These are phyloP conservation scores for Nidularia sp. DNA, from an alignment of 768 basidiomycete species.

Conservation along the genomic window DNA sequence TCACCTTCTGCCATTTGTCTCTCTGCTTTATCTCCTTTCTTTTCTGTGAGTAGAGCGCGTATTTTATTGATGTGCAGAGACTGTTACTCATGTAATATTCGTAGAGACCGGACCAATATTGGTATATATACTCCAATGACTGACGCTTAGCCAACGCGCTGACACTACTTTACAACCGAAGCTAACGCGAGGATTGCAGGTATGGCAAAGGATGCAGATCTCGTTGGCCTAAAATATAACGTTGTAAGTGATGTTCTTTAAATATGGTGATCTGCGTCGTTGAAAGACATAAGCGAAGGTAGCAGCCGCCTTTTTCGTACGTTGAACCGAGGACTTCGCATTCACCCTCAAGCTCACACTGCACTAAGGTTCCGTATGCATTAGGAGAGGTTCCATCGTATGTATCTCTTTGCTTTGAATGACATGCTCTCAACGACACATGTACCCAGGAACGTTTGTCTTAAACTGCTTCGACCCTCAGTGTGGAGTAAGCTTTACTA, in stretches of 20 bases:
- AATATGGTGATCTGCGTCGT: background rate
- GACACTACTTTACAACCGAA: background rate
- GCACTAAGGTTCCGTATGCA: constrained; percentile 18
- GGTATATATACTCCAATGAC: constrained; percentile 10
- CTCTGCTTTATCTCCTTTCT: constrained; percentile 39
- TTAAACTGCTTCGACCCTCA: constrained; percentile 25
- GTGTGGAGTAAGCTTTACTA: constrained; percentile 21
- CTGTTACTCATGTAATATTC: background rate
- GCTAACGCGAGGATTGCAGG: constrained; percentile 30
- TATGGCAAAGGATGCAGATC: constrained; percentile 20
- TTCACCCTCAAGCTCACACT: background rate
- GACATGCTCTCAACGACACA: background rate
- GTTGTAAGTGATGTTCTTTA: constrained; percentile 14
- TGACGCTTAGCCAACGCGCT: background rate
- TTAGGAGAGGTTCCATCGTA: constrained; percentile 30
- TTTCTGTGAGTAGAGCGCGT: constrained; percentile 31
- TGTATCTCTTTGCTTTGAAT: background rate
- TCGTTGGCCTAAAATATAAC: constrained; percentile 29
- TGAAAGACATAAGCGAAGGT: constrained; percentile 12
- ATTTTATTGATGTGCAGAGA: background rate
- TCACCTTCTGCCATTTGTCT: constrained; percentile 40
- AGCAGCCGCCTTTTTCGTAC: constrained; percentile 29
- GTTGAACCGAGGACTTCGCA: background rate
- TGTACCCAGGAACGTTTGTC: constrained; percentile 21
- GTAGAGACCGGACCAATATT: constrained; percentile 30